Evolutionary conservation across 164 flowering plant genomes (phyloP).

Genomic region (Saururus chinensis): DNA sequence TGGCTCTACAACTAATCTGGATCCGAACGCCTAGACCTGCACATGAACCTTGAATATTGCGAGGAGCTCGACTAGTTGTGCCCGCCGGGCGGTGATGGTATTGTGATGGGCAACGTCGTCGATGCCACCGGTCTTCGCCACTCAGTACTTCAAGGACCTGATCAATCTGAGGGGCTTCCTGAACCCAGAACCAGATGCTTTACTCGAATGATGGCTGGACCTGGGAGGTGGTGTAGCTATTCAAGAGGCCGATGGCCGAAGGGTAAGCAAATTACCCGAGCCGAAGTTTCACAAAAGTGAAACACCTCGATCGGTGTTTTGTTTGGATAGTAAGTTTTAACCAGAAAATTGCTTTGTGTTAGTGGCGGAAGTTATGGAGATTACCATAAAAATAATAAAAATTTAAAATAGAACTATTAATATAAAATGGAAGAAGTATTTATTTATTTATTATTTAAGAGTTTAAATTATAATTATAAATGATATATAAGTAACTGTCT

Average conservation of each 20-base stretch:
- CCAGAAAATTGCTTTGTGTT: too few relatives aligned
- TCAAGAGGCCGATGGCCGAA: constrained; percentile 35
- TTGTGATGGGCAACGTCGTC: constrained; percentile 63
- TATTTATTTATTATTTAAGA: too few relatives aligned
- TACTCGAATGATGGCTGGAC: constrained; percentile 30
- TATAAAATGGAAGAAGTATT: too few relatives aligned
- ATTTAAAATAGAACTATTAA: too few relatives aligned
- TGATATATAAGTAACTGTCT: too few relatives aligned
- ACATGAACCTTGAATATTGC: constrained; percentile 44
- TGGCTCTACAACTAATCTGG: constrained; percentile 96
- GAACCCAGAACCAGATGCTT: constrained; percentile 71
- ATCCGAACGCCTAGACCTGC: constrained; percentile 66
- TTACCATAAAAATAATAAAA: too few relatives aligned
- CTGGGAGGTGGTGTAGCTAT: constrained; percentile 37
- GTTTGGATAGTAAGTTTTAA: too few relatives aligned
- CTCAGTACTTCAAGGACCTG: constrained; percentile 83
- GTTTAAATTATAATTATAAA: too few relatives aligned
- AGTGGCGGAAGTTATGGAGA: too few relatives aligned
- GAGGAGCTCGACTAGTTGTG: constrained; percentile 50
- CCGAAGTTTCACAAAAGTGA: too few relatives aligned
- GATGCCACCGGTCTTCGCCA: constrained; percentile 65
- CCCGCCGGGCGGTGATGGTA: constrained; percentile 55
- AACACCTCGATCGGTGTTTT: too few relatives aligned
- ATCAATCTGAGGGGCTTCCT: constrained; percentile 65
- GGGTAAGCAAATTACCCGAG: too few relatives aligned